These are phyloP conservation scores for Spinellus fusiger DNA, from an alignment of 192 early-diverging fungal genomes.

Conservation along the genomic window DNA sequence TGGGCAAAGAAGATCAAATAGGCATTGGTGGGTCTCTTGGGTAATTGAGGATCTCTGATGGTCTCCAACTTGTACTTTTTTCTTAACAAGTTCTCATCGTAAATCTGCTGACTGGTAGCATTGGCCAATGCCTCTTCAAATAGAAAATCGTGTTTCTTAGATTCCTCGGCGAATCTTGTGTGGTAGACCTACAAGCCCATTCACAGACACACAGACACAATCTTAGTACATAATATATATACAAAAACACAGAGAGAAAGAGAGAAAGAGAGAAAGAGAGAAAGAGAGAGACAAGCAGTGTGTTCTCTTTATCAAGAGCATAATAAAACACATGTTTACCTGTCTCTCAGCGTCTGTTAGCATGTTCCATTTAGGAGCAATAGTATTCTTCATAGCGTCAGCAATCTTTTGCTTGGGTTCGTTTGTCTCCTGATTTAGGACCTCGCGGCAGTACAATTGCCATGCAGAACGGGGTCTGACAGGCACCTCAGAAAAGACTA, in stretches of 20 bases:
- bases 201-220: neutral
- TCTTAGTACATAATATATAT: neutral
- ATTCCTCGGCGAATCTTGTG: constrained; percentile 1
- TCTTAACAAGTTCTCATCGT: constrained; percentile 23
- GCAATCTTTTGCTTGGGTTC: constrained; percentile 2
- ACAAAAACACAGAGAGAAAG: neutral
- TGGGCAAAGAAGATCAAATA: constrained; percentile 24
- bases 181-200: constrained; percentile 19
- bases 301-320: neutral
- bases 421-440: neutral
- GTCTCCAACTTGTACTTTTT: constrained; percentile 11
- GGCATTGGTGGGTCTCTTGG: constrained; percentile 19
- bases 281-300: no score
- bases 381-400: neutral
- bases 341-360: constrained; percentile 17
- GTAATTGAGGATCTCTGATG: constrained; percentile 25
- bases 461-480: constrained; percentile 22
- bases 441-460: constrained; percentile 24
- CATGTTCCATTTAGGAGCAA: constrained; percentile 14
- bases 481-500: constrained; percentile 22
- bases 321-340: neutral
- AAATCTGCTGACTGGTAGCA: constrained; percentile 22
- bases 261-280: no score
- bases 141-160: neutral
- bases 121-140: constrained; percentile 4